Evolutionary conservation across 164 flowering plant species (phyloP).

Genomic region (Berberis vulgaris): DNA sequence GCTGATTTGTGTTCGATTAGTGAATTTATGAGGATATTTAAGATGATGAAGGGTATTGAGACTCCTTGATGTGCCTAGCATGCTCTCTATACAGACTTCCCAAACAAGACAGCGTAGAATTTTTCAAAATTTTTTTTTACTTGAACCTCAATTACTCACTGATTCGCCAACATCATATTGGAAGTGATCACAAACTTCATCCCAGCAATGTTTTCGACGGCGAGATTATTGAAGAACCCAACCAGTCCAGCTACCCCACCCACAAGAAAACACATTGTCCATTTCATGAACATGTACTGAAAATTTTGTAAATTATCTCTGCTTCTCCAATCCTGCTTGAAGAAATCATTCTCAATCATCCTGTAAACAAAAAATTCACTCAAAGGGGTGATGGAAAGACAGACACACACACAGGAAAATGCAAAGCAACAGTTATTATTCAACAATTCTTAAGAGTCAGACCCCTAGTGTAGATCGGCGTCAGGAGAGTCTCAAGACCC

Average conservation of each 20-base stretch:
- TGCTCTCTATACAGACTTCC: no score
- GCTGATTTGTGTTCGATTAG: no score
- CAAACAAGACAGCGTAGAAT: no score
- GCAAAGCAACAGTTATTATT: not conserved
- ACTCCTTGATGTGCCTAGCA: no score
- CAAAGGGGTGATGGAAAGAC: not conserved
- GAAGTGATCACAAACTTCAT: conserved; percentile 69
- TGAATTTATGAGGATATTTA: no score
- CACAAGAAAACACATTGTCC: conserved; percentile 60
- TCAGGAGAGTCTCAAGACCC: no score
- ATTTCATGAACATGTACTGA: conserved; percentile 68
- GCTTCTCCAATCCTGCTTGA: conserved; percentile 84
- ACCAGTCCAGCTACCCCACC: conserved; percentile 46
- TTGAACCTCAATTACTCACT: conserved; percentile 23
- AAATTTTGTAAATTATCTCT: conserved; percentile 36
- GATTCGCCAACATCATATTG: conserved; percentile 52
- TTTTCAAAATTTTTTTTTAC: not conserved
- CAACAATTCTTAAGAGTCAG: no score
- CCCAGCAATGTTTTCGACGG: conserved; percentile 82
- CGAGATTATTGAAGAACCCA: conserved; percentile 64
- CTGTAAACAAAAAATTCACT: conserved; percentile 17
- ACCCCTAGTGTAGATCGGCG: no score
- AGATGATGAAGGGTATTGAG: no score
- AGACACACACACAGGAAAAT: not conserved
- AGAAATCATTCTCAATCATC: conserved; percentile 72